A percentile compares a stretch with the other conserved stretches of the same genome.
These are phyloP conservation scores for Rubia yunnanensis DNA, from an alignment of 257 asterid genomes.

Conservation along the genomic window DNA sequence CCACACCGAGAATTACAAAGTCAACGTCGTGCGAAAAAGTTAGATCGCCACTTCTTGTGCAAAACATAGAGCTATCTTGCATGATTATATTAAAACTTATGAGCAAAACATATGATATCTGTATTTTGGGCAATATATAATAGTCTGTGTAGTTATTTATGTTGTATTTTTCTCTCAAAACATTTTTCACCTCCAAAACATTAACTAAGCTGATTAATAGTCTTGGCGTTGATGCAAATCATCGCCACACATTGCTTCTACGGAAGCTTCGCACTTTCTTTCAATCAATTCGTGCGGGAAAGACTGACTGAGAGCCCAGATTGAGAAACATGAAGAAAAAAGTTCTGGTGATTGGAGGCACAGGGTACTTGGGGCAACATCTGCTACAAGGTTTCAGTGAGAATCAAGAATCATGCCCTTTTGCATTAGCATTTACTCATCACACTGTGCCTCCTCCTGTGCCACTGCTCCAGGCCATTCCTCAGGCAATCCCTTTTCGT, in stretches of 20 bases:
- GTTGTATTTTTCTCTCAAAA: no score
- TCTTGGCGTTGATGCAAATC: neutral
- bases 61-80: no score
- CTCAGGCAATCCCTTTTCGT: constrained; percentile 50
- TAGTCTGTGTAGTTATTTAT: no score
- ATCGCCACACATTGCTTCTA: neutral
- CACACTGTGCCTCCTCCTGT: constrained; percentile 53
- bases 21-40: no score
- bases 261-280: neutral
- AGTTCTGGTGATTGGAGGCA: constrained; percentile 72
- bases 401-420: constrained; percentile 16
- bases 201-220: neutral
- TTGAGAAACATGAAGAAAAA: constrained; percentile 25
- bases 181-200: neutral
- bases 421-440: constrained; percentile 59
- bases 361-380: constrained; percentile 95
- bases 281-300: neutral
- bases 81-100: no score
- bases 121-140: no score
- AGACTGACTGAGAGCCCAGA: neutral
- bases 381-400: constrained; percentile 45
- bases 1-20: no score
- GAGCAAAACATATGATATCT: no score
- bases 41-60: no score
- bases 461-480: constrained; percentile 47